A percentile compares a stretch with the other conserved stretches of the same genome.
Evolutionary conservation across 2,329 filamentous ascomycete genomes (phyloP).

Genomic region (Hymenotorrendiella dingleyae): DNA sequence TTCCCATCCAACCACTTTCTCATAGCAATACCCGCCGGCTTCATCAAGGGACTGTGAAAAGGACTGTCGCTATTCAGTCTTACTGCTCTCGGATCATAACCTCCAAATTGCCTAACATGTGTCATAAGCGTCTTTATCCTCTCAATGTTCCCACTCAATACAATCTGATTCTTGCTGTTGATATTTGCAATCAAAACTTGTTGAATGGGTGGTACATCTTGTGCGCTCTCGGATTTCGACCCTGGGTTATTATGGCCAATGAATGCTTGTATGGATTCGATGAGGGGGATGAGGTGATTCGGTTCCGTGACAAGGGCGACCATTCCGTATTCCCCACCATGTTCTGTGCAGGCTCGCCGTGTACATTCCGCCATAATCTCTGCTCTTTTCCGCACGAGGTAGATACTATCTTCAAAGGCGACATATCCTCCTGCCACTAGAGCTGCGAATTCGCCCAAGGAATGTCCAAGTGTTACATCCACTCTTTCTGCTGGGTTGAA

Average conservation of each 20-base stretch:
- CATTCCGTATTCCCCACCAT: slow-evolving; percentile 87
- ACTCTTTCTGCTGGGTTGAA: slow-evolving; percentile 66
- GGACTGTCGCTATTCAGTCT: slow-evolving; percentile 80
- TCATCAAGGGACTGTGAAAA: slow-evolving; percentile 90
- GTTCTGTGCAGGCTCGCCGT: slow-evolving; percentile 53
- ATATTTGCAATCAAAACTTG: slow-evolving; percentile 90
- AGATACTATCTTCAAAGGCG: slow-evolving; percentile 69
- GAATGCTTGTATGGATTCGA: slow-evolving; percentile 73
- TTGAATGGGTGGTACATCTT: slow-evolving; percentile 68
- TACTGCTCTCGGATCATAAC: slow-evolving; percentile 85
- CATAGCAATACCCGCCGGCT: slow-evolving; percentile 73
- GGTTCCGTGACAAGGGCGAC: slow-evolving; percentile 86
- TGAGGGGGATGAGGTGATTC: slow-evolving; percentile 61
- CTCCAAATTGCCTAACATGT: slow-evolving; percentile 82
- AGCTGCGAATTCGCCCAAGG: slow-evolving; percentile 87
- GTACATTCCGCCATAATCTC: slow-evolving; percentile 80
- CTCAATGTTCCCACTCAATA: slow-evolving; percentile 80
- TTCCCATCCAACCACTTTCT: slow-evolving; percentile 56
- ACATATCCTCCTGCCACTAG: slow-evolving; percentile 81
- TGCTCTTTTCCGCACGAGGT: slow-evolving; percentile 69
- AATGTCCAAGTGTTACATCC: slow-evolving; percentile 84
- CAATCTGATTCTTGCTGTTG: slow-evolving; percentile 95
- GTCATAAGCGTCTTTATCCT: slow-evolving; percentile 75
- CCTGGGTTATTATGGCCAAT: slow-evolving; percentile 63
- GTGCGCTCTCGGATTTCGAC: slow-evolving; percentile 59